Evolutionary conservation across 257 asterid species (phyloP).

Genomic region (Schizonepeta tenuifolia): DNA sequence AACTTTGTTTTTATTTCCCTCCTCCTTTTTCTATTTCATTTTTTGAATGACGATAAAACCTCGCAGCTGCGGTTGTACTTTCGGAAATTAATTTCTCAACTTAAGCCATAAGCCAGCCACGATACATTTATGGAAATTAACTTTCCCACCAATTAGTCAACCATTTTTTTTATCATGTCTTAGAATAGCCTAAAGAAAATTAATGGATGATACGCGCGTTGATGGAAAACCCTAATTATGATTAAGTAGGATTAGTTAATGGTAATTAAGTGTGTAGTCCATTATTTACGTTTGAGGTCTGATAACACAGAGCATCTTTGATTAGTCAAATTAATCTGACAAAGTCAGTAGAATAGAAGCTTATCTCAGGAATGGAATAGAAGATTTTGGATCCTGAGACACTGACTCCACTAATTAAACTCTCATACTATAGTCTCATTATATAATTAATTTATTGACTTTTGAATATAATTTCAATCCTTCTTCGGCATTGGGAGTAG

Average conservation of each 20-base stretch:
- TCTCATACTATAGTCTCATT: constrained; percentile 14
- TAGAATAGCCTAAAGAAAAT: constrained; percentile 35
- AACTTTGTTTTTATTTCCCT: too few relatives aligned
- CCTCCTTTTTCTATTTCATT: too few relatives aligned
- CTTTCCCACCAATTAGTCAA: not conserved
- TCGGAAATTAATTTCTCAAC: not conserved
- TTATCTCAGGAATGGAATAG: constrained; percentile 85
- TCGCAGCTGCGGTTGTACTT: not conserved
- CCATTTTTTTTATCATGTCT: too few relatives aligned
- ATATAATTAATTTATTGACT: constrained; percentile 7
- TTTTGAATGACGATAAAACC: not conserved
- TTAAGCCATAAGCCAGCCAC: not conserved
- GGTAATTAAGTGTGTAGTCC: not conserved
- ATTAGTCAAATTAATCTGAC: constrained; percentile 59
- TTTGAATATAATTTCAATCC: constrained; percentile 52
- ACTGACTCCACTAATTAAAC: constrained; percentile 45
- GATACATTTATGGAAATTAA: not conserved
- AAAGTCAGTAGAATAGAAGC: constrained; percentile 97
- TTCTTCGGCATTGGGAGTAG: constrained; percentile 56
- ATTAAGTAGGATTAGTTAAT: not conserved
- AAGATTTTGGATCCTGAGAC: constrained; percentile 84
- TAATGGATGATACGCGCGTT: not conserved
- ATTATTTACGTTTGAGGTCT: not conserved
- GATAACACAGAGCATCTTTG: not conserved
- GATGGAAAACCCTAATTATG: constrained; percentile 1